Evolutionary conservation across 345 rosid genomes (phyloP).

Genomic region (Melaleuca quinquenervia): DNA sequence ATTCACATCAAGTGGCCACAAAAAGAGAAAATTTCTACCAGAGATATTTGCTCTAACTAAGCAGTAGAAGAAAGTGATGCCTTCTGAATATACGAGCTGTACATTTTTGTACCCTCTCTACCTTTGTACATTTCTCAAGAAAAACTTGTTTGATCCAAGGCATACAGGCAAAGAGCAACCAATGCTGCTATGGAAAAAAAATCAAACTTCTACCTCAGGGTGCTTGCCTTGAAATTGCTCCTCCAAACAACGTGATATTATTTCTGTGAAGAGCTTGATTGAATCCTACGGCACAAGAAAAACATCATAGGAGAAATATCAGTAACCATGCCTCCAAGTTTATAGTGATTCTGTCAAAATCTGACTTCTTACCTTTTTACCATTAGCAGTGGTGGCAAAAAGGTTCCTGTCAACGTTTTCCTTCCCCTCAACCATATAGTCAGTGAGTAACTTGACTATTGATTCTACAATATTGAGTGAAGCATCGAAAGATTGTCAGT

Average conservation of each 20-base stretch:
- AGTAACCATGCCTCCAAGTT: neutral
- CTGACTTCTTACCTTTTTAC: conserved; percentile 33
- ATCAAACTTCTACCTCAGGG: conserved; percentile 37
- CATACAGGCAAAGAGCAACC: neutral
- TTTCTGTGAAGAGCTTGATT: conserved; percentile 23
- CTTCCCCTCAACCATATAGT: conserved; percentile 44
- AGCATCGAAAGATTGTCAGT: neutral
- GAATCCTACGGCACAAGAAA: neutral
- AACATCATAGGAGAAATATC: neutral
- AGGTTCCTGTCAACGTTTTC: conserved; percentile 55
- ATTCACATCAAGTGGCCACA: neutral
- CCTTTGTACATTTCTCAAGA: neutral
- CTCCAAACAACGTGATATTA: conserved; percentile 36
- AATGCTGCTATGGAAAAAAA: neutral
- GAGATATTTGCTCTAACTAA: neutral
- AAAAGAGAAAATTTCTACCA: neutral
- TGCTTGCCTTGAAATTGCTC: conserved; percentile 13
- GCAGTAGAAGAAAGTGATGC: neutral
- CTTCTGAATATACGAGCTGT: neutral
- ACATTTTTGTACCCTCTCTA: neutral
- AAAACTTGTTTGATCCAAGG: neutral
- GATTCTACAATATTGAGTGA: conserved; percentile 24
- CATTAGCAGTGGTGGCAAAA: conserved; percentile 19
- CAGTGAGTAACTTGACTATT: conserved; percentile 39
- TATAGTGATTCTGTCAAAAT: neutral